phyloP scores from a whole-genome alignment of 148 eudicot genomes.

The Silene latifolia region DNA sequence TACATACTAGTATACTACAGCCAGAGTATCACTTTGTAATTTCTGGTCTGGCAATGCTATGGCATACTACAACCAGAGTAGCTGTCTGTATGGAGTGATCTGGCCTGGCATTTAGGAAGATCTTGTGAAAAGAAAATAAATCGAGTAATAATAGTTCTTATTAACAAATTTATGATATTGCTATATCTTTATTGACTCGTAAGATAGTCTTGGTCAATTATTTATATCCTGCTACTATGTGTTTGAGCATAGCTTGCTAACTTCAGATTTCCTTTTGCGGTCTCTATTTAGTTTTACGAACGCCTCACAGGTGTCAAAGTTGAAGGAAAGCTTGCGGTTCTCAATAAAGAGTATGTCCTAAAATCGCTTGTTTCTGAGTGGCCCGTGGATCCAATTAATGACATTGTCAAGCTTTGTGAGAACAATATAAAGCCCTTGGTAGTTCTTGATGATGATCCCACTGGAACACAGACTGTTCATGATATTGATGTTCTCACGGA shows the following conservation, averaged over 20 bases:
- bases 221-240: neutral
- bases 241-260: neutral
- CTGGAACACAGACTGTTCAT: slow-evolving; percentile 99
- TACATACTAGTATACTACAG: neutral
- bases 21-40: neutral
- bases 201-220: neutral
- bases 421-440: slow-evolving; percentile 66
- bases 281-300: slow-evolving; percentile 67
- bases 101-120: neutral
- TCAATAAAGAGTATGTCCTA: slow-evolving; percentile 57
- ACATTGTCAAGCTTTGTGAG: slow-evolving; percentile 50
- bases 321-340: slow-evolving; percentile 73
- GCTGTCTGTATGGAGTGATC: neutral
- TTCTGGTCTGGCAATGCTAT: too few relatives aligned
- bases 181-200: neutral
- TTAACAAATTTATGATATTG: neutral
- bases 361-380: slow-evolving; percentile 82
- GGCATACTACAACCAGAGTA: neutral
- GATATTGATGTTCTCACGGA: slow-evolving; percentile 92
- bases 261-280: neutral
- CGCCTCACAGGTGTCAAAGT: slow-evolving; percentile 86
- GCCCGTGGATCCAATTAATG: slow-evolving; percentile 67
- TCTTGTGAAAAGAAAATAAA: neutral
- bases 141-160: neutral
- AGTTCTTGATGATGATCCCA: slow-evolving; percentile 99